phyloP scores from a whole-genome alignment of 331 rosid genomes.

The Erythrophleum ivorense region DNA sequence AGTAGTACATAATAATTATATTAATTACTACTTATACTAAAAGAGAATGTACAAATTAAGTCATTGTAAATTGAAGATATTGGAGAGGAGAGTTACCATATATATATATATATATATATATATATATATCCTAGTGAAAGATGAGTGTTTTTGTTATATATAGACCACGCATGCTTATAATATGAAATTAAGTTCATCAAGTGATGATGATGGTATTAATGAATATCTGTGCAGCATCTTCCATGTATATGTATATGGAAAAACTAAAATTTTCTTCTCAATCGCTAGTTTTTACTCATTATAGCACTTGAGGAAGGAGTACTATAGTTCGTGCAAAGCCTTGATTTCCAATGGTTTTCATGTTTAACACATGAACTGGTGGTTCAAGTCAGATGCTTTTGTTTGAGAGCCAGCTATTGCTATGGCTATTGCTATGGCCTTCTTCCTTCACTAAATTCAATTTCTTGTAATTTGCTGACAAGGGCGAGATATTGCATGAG shows the following conservation, averaged over 20 bases:
- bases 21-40: not conserved
- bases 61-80: slow-evolving; percentile 1
- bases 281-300: not conserved
- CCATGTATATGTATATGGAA: not conserved
- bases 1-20: not conserved
- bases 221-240: not conserved
- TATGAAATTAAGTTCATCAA: not conserved
- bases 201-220: not conserved
- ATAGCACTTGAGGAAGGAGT: too few species aligned
- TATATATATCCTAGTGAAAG: not conserved
- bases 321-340: not conserved
- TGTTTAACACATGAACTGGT: not conserved
- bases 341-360: not conserved
- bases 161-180: not conserved
- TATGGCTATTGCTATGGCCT: too few species aligned
- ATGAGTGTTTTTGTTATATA: not conserved
- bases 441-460: not conserved
- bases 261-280: too few species aligned
- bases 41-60: not conserved
- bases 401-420: not conserved
- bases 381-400: not conserved
- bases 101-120: too few species aligned
- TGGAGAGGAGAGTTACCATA: not conserved
- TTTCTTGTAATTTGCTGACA: not conserved
- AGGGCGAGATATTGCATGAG: too few species aligned